Evolutionary conservation across 805 yeast genomes (phyloP), one percentile per base, ranked within the genome.

Genomic region (Cyberlindnera mrakii): DNA sequence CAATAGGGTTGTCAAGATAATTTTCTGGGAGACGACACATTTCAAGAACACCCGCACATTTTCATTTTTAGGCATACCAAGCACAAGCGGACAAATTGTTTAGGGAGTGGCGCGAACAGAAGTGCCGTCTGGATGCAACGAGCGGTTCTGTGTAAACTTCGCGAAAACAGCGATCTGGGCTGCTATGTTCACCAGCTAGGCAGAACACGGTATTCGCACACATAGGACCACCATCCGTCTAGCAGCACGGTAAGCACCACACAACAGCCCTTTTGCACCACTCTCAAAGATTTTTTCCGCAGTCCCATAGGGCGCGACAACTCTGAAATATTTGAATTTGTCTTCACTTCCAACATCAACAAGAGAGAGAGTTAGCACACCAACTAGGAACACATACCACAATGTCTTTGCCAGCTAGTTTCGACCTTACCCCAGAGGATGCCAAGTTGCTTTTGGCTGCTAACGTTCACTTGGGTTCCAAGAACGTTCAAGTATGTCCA

Each of bases 361-460:
- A 16, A 33, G 14, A 31, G 23, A 27, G 17, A 11, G 18, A 13
- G 10, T 30, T 13, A 34, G 30, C 30, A 45, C 45, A 45, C 41
- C 47, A 48, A 37, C 40, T 37, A 37, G 40, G 46, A 46, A 46
- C 45, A 44, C 40, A 23, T 23, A 23, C 48, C 50, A 67, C 61
- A 49, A 83, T 83, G 89, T 82, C 89, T 67, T 77, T 81, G 74
- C 90, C 91, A 72, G 87, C 85, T 75, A 77, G 87, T 67, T 82
- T 84, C 75, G 87, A 82, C 73, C 83, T 86, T 75, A 88, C 96
- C 73, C 88, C 89, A 74, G 96, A 88, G 78, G 97, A 90, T 77
- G 95, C 96, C 78, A 93, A 93, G 82, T 86, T 91, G 72, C 82
- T 93, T 76, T 84, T 93, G 78, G 98, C 99, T 73, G 99, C 99